Conservation (phyloP, 2,329 filamentous ascomycete genomes). For the Diplocarpon mali region DNA sequence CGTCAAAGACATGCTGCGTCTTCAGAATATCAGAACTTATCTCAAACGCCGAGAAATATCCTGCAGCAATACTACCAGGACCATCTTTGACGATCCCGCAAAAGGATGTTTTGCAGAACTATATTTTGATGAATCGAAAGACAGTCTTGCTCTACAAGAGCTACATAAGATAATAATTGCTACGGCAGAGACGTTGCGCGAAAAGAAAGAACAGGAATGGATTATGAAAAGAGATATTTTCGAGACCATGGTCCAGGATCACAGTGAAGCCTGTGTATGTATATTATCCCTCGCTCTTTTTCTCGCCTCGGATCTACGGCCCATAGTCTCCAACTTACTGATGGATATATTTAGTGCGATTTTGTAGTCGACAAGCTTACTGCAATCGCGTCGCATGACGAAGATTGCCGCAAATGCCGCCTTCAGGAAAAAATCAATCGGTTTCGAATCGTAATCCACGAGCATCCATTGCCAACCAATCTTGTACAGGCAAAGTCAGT, state of each 20-base stretch:
- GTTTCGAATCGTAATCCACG: slow-evolving; percentile 36
- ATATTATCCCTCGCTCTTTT: not conserved
- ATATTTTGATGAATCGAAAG: slow-evolving; percentile 7
- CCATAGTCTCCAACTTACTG: no score
- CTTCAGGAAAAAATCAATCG: slow-evolving; percentile 27
- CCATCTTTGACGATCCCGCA: slow-evolving; percentile 36
- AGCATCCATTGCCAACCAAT: slow-evolving; percentile 37
- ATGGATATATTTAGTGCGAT: no score
- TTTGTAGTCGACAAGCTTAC: no score
- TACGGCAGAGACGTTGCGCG: slow-evolving; percentile 24
- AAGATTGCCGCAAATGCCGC: slow-evolving; percentile 35
- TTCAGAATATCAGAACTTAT: slow-evolving; percentile 40
- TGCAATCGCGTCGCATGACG: slow-evolving; percentile 11
- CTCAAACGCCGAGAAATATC: slow-evolving; percentile 34
- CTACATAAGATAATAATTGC: slow-evolving; percentile 29
- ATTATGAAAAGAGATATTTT: not conserved
- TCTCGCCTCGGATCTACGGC: slow-evolving; percentile 21
- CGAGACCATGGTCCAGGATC: slow-evolving; percentile 15
- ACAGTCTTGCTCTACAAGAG: slow-evolving; percentile 26
- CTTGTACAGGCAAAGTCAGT: slow-evolving; percentile 30
- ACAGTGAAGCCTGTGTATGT: not conserved
- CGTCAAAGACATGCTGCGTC: slow-evolving; percentile 35
- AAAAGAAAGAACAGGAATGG: slow-evolving; percentile 33
- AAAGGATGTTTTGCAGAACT: slow-evolving; percentile 27
- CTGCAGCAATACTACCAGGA: slow-evolving; percentile 22